Evolutionary conservation across 345 rosid genomes (phyloP), one percentile per base, ranked within the genome.

Genomic region (Aquilaria sinensis): DNA sequence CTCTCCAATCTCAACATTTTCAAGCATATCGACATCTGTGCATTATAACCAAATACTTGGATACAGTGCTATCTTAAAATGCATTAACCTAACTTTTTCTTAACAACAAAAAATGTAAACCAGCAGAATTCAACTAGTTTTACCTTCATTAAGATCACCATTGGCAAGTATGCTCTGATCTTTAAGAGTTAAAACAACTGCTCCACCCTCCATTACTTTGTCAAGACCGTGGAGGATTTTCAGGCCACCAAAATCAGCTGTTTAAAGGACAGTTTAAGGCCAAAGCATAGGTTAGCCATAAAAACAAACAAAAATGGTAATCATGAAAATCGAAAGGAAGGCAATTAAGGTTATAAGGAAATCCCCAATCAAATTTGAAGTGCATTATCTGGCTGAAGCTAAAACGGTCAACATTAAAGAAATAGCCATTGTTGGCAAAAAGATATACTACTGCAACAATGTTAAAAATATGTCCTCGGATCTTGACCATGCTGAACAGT

Each of bases 1-100:
- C 80, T 90, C 96, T 58, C 99, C 99, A 72, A 94, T 86, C 81
- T 94, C 99, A 74, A 82, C 85, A 75, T 94, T 94, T 84, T 94
- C 99, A 57, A 94, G 95, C 99, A 90, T 83, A 80, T 94, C 99
- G 57, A 82, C 68, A 70, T 86, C 97, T 90, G 97, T 68, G 75
- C 57, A 74, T 64, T 55, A 76, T 62, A 78, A 63, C 57, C 75
- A 67, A 72, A 69, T 70, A 43, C 69, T 72, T 67, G 32, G 81
- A 76, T 58, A 80, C 60, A 68, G 72, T 68, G 81, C 63, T 62
- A 68, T 64, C 63, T 29, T 45, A 23, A 41, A 10, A 16, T 77
- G 61, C 71, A 57, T 51, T 68, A 52, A 65, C 66, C 11, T n/a
- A 68, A 13, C 55, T 12, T 52, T 50, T 41, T 31, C 53, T 46